Evolutionary conservation across 1,139 yeast species (phyloP).

Genomic region (Yamadazyma sp.): DNA sequence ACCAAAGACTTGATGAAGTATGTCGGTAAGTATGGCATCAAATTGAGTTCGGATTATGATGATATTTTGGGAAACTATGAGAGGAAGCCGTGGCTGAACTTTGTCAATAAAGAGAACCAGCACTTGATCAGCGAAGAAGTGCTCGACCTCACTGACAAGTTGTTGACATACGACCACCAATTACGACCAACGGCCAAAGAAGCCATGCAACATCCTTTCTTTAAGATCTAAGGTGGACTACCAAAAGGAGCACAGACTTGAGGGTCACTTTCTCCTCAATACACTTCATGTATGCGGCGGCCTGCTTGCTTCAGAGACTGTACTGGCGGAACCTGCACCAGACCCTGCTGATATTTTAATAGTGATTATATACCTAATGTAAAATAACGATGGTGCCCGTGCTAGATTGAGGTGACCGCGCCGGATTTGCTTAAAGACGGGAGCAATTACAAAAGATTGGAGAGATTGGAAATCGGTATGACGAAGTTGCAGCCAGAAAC

Average conservation of each 20-base stretch:
- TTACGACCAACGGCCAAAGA: conserved; percentile 92
- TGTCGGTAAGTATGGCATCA: conserved; percentile 59
- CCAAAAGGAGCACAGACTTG: not conserved
- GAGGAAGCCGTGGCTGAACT: conserved; percentile 85
- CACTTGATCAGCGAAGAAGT: conserved; percentile 69
- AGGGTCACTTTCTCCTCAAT: not conserved
- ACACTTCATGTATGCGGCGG: not conserved
- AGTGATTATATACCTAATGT: not conserved
- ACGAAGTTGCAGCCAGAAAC: too few species aligned
- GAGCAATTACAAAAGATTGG: too few species aligned
- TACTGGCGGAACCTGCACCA: too few species aligned
- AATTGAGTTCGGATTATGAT: conserved; percentile 65
- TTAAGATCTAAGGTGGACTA: conserved; percentile 34
- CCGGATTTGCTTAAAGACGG: too few species aligned
- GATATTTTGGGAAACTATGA: conserved; percentile 64
- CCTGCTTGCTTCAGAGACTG: not conserved
- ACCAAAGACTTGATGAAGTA: conserved; percentile 65
- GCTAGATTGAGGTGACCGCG: too few species aligned
- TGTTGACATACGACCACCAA: conserved; percentile 91
- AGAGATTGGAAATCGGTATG: too few species aligned
- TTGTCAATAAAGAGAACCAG: conserved; percentile 72
- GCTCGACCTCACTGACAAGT: conserved; percentile 77
- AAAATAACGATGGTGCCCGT: not conserved
- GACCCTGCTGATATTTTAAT: too few species aligned
- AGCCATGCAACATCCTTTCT: conserved; percentile 73